Base-by-base conservation (phyloP, 257 asterid species). In the Ilex asprella region DNA sequence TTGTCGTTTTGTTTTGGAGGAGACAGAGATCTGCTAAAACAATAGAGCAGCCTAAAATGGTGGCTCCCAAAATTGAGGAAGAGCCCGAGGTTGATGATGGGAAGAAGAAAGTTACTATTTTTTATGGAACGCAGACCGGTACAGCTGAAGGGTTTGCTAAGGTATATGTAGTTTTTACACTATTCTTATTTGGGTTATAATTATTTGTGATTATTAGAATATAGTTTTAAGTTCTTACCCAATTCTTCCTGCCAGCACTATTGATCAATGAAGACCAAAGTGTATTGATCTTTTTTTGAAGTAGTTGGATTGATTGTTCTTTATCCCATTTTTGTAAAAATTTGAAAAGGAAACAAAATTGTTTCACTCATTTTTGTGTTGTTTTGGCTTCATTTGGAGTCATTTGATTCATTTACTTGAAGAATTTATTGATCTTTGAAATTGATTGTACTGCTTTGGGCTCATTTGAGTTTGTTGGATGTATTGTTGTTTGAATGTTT, bases 121-220 rank as follows among this genome's bases (percentile, higher is more conserved):
- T 93, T 75, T 93, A 72, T 21, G 99, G 99, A 7, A 93, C 99
- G 5, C 97, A 93, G 77, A 93, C 97, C 52, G 97, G 99, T 57
- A 93, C 99, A 15, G 99, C 99, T 44, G 99, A 93, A 73, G 96
- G 99, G 65, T 93, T 89, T 70, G 99, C 97, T 14, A 93, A 93
- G 97, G 99, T 89, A 56, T 30, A 41, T 49, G 14, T 39, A 35
- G 5, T 35, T 21, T 21, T 21, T 21, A 21, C 27, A 21, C 27
- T 21, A 21, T 21, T 21, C 27, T 21, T 21, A 21, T 21, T 21
- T 21, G 27, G 27, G 27, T 21, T 21, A 21, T 21, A 21, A 21
- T 21, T 21, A 21, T 21, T 21, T 21, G 27, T 21, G 27, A 21
- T 21, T 21, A 21, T 21, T 21, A 21, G 27, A 21, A 21, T 21